Base-by-base conservation (phyloP, 768 basidiomycete genomes). In the Kockovaella imperatae region DNA sequence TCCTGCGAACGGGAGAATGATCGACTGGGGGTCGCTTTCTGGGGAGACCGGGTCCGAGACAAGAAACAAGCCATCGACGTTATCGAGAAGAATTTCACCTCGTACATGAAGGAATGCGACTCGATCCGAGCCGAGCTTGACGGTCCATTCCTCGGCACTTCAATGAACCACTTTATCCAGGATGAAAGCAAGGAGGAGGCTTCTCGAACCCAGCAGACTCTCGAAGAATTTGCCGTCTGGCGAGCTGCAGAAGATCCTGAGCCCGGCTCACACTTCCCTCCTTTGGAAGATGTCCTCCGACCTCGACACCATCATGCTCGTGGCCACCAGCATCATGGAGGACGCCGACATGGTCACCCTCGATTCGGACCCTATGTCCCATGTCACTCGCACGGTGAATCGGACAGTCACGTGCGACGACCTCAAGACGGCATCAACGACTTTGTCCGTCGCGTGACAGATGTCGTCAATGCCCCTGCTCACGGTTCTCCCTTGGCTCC, bases 151-250 rank as follows among this genome's bases (percentile, higher is more conserved):
- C 30, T 35, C 17, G 52, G 39, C 2, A 45, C 52, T 23, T 45
- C 45, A 0, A 53, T 65, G n/a, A 34, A 54, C 17, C 23, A 52
- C 3, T 47, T 48, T 25, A 50, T 52, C 20, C 52, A 59, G 21
- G 25, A 23, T 8, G 63, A 65, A 36, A 45, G 52, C 5, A 40
- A 46, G 14, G 57, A 62, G 30, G 63, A 65, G 32, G 49, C 41
- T 5, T 26, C 38, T 6, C 45, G 60, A 28, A 29, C 35, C 17
- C 53, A 49, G 35, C 60, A 65, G 32, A 54, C 60, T 28, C 38
- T 41, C 18, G 60, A 59, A n/a, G 63, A 65, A 32, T 48, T 65
- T 24, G 59, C 55, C 8, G 63, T 56, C 25, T 65, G 63, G 63
- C 41, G 26, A 36, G 59, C 54, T n/a, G n/a, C n/a, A n/a, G n/a